Evolutionary conservation across 768 basidiomycete species (phyloP), one percentile per base, ranked within the genome.

Genomic region (Russula compacta): DNA sequence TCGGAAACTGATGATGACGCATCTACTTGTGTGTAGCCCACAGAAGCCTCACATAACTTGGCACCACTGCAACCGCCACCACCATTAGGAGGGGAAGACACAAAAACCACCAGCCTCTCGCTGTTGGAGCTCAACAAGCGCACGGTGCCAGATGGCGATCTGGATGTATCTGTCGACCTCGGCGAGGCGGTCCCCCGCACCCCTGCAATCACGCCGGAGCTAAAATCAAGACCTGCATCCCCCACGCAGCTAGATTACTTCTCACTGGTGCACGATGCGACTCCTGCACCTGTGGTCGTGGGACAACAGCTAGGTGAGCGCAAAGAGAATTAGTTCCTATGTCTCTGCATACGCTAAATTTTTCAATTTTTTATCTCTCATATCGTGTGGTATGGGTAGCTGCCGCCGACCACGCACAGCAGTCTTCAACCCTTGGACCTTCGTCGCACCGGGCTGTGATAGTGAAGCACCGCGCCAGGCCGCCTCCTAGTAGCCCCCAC

Each of bases 101-200:
- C 32, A 5, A 24, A 49, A 14, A 17, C 15, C 15, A 5, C 14
- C n/a, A 9, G 15, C 1, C 4, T n/a, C 11, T 5, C 17, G 11
- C 36, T 35, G 11, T 29, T 35, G 14, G 43, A 39, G 11, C 19
- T 17, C 10, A 47, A 29, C 4, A 19, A 43, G 12, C 46, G 17
- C 8, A 21, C 57, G 6, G 39, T 40, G 1, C 29, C 4, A 24
- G 52, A 62, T 43, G 10, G 38, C 43, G 56, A 58, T 36, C n/a
- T 62, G 5, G 61, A 62, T 7, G 9, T n/a, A 35, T 62, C 52
- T 14, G 44, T 48, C 4, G 61, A 62, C 44, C 46, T 62, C 6
- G 61, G 61, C 11, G 56, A 62, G 39, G 52, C 56, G 21, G 17
- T 62, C 21, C 14, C 56, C 9, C 56, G 56, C 15, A 24, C 56